phyloP scores from a whole-genome alignment of 768 basidiomycete species.

The Tricholoma hemisulphureum region DNA sequence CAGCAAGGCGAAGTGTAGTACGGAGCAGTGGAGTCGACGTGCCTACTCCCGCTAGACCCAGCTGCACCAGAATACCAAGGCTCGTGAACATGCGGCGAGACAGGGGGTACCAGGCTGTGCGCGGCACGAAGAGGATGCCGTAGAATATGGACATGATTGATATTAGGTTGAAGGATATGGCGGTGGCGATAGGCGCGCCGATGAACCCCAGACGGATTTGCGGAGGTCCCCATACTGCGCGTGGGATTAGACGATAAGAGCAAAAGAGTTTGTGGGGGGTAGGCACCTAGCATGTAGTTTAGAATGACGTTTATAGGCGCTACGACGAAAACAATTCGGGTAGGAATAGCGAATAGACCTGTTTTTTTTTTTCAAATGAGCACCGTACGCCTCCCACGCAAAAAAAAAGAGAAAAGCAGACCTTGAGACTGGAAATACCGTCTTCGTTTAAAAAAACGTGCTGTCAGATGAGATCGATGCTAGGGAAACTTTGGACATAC shows the following conservation, averaged over 20 bases:
- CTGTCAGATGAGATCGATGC: not conserved
- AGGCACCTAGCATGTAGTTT: constrained; percentile 79
- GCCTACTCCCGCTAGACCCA: constrained; percentile 84
- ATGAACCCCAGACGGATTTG: constrained; percentile 81
- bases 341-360: constrained; percentile 83
- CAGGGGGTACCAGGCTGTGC: constrained; percentile 82
- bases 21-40: constrained; percentile 15
- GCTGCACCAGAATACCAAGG: constrained; percentile 64
- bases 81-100: constrained; percentile 61
- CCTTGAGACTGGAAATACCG: constrained; percentile 86
- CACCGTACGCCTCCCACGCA: constrained; percentile 1
- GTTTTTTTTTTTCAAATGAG: constrained; percentile 22
- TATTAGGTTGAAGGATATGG: constrained; percentile 87
- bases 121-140: constrained; percentile 57
- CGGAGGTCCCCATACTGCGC: constrained; percentile 76
- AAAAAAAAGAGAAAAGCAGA: constrained; percentile 23
- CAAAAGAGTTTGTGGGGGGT: not conserved
- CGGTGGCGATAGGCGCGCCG: constrained; percentile 89
- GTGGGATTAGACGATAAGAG: not conserved
- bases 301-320: constrained; percentile 84
- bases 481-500: constrained; percentile 20
- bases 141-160: constrained; percentile 60
- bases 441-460: constrained; percentile 33
- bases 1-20: not conserved
- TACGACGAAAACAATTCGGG: constrained; percentile 75